A percentile compares a stretch with the other conserved stretches of the same genome.
These are phyloP conservation scores for Rehmannia glutinosa DNA, from an alignment of 257 asterid species.

Conservation along the genomic window DNA sequence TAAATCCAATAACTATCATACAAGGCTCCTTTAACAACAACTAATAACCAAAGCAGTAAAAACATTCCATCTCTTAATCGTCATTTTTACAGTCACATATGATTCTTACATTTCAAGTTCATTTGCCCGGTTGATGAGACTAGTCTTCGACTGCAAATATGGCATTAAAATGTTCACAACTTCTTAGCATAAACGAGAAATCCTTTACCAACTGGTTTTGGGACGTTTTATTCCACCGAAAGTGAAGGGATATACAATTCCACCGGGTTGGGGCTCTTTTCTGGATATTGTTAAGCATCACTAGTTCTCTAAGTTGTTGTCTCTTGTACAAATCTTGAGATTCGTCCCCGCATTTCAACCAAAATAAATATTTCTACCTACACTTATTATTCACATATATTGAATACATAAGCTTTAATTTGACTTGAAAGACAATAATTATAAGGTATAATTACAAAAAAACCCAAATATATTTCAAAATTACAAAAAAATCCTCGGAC, in stretches of 20 bases:
- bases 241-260: constrained; percentile 64
- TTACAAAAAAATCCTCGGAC: no score
- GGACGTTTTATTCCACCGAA: constrained; percentile 72
- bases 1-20: constrained; percentile 52
- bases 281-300: constrained; percentile 69
- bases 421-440: no score
- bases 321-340: constrained; percentile 73
- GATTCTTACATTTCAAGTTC: not conserved
- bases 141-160: constrained; percentile 5
- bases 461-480: no score
- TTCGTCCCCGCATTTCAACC: constrained; percentile 52
- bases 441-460: no score
- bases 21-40: constrained; percentile 33
- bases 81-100: no score
- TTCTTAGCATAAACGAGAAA: not conserved
- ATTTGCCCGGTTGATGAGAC: constrained; percentile 1
- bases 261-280: constrained; percentile 73
- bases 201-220: constrained; percentile 60
- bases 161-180: constrained; percentile 7
- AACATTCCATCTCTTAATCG: not conserved
- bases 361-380: not conserved
- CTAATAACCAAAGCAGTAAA: no score
- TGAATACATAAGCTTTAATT: no score
- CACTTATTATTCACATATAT: no score
- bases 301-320: constrained; percentile 79